Base-by-base conservation (phyloP, 345 rosid genomes). In the Conringia planisiliqua region DNA sequence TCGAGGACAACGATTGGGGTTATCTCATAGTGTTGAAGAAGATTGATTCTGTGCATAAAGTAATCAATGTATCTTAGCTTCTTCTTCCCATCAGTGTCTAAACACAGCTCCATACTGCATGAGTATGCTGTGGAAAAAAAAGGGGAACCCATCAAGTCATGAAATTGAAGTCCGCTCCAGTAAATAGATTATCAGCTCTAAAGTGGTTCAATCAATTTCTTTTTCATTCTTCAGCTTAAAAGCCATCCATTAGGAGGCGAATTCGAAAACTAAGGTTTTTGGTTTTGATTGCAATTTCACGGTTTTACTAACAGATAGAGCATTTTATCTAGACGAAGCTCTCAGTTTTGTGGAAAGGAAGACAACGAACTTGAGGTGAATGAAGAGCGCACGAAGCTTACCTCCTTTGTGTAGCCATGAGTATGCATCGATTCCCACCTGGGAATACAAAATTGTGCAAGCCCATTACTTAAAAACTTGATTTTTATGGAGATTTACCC, bases 331-430 rank as follows among this genome's bases (percentile, higher is more conserved):
- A 6, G 9, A 26, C 18, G 18, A 43, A 43, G 47, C 47, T 43
- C 18, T 14, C 18, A 5, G 47, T n/a, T 5, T 43, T 14, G 47
- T 7, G 46, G 16, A 42, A 42, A 13, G 7, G 16, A 42, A 0
- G 12, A 40, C 0, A 42, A 14, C 17, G 18, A 13, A 20, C 54
- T 39, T 32, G 7, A 39, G 18, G n/a, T 18, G 16, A 17, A 14
- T 38, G 12, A 33, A 56, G 61, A 48, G 68, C 42, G 18, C 46
- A 27, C 0, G 24, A 56, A 72, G 29, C 22, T 26, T 72, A 90
- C 96, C 98, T 91, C 98, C 98, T 86, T 91, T 91, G 81, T 91
- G 96, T 47, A 89, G 85, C 96, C 97, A 93, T 66, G 89, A 89
- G 84, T 89, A 93, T 10, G 96, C 98, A 85, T 91, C 98, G 71